Evolutionary conservation across 179 eudicot species (phyloP).

Genomic region (Spergularia azorica): DNA sequence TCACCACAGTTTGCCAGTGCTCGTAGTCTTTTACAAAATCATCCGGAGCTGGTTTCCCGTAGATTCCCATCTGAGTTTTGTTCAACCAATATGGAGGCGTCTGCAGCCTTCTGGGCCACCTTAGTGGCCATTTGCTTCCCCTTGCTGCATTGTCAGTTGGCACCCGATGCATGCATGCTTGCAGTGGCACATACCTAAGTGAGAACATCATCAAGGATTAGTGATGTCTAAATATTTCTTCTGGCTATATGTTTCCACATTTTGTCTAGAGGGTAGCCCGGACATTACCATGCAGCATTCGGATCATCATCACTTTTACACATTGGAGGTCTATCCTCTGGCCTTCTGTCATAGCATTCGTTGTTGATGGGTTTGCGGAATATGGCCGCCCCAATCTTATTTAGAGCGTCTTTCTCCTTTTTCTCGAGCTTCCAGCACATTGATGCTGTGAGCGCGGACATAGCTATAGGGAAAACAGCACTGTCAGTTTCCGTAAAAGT

Average conservation of each 20-base stretch:
- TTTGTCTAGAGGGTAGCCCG: neutral
- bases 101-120: slow-evolving; percentile 60
- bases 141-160: slow-evolving; percentile 52
- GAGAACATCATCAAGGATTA: slow-evolving; percentile 7
- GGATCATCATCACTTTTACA: slow-evolving; percentile 77
- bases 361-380: slow-evolving; percentile 70
- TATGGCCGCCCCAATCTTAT: slow-evolving; percentile 63
- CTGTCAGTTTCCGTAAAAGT: slow-evolving; percentile 20
- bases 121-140: slow-evolving; percentile 76
- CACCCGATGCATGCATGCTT: slow-evolving; percentile 72
- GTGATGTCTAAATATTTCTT: neutral
- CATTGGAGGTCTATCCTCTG: slow-evolving; percentile 61
- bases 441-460: slow-evolving; percentile 64
- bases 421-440: slow-evolving; percentile 88
- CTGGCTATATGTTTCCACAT: neutral
- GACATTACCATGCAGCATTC: slow-evolving; percentile 79
- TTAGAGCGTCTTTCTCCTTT: slow-evolving; percentile 58
- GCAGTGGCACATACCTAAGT: slow-evolving; percentile 72
- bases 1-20: slow-evolving; percentile 70
- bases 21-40: slow-evolving; percentile 69
- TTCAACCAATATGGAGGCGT: slow-evolving; percentile 77
- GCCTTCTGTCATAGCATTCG: slow-evolving; percentile 73
- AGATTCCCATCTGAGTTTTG: slow-evolving; percentile 72
- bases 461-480: slow-evolving; percentile 43
- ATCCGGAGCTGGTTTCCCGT: slow-evolving; percentile 82